Evolutionary conservation across 495 filamentous ascomycete genomes (phyloP).

Genomic region (Penicillium bovifimosum): DNA sequence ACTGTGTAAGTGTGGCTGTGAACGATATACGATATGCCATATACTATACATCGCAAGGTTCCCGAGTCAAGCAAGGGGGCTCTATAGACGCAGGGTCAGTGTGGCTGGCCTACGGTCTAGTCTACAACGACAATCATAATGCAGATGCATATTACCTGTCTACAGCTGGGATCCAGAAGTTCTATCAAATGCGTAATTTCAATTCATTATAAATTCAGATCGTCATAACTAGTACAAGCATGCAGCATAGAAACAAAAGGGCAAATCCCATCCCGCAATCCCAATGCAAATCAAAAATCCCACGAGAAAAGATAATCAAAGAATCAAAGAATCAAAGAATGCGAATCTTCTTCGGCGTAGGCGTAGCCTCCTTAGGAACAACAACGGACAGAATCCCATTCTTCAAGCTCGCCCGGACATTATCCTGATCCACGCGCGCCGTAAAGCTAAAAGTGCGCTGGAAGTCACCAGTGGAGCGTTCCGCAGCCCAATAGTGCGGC

Average conservation of each 20-base stretch:
- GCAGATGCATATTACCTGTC: constrained; percentile 2
- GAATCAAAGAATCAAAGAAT: no score
- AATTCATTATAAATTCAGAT: background rate
- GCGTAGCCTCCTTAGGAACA: constrained; percentile 69
- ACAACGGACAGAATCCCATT: constrained; percentile 67
- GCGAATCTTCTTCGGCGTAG: constrained; percentile 47
- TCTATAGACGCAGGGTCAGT: background rate
- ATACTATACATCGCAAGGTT: background rate
- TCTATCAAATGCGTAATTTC: background rate
- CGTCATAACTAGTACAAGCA: background rate
- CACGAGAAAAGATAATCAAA: no score
- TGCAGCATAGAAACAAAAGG: background rate
- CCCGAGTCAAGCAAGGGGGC: constrained; percentile 1
- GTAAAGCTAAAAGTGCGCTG: constrained; percentile 75
- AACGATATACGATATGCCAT: no score
- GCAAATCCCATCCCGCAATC: background rate
- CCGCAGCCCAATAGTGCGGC: constrained; percentile 69
- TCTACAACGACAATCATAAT: background rate
- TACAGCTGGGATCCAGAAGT: background rate
- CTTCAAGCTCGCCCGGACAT: constrained; percentile 67
- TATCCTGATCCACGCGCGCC: constrained; percentile 65
- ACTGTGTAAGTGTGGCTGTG: background rate
- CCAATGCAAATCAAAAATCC: constrained; percentile 5
- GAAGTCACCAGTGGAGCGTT: constrained; percentile 79
- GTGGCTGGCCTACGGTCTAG: background rate